Evolutionary conservation across 257 asterid species (phyloP).

Genomic region (Gentiana dahurica): DNA sequence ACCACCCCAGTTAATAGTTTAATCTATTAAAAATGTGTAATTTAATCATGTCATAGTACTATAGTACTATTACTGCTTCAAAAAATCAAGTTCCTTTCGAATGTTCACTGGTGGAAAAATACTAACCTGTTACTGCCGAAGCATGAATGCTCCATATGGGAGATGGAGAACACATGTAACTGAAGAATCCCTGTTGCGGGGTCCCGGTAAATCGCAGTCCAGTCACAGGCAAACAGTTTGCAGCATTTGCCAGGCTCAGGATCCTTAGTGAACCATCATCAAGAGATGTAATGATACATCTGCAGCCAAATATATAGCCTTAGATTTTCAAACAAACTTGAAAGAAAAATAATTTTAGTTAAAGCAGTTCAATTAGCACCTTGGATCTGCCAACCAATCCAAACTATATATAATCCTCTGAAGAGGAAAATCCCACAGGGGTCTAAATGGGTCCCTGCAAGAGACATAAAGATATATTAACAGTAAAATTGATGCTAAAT

Average conservation of each 20-base stretch:
- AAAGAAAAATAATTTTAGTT: constrained; percentile 3
- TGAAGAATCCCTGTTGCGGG: constrained; percentile 46
- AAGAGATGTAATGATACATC: constrained; percentile 54
- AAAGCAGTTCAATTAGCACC: constrained; percentile 31
- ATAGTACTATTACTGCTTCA: too few relatives aligned
- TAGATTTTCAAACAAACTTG: neutral
- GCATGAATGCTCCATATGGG: constrained; percentile 74
- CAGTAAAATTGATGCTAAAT: too few relatives aligned
- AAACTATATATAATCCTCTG: constrained; percentile 43
- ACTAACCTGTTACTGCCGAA: constrained; percentile 59
- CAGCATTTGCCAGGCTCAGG: constrained; percentile 48
- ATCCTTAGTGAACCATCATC: constrained; percentile 82
- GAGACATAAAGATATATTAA: constrained; percentile 3
- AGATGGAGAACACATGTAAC: constrained; percentile 47
- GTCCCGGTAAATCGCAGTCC: constrained; percentile 39
- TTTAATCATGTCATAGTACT: too few relatives aligned
- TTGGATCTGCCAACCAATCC: constrained; percentile 79
- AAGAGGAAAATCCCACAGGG: constrained; percentile 58
- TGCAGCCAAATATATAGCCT: constrained; percentile 14
- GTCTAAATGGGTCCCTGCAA: constrained; percentile 87
- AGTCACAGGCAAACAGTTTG: constrained; percentile 48
- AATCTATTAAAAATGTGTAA: too few relatives aligned
- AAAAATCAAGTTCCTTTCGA: too few relatives aligned
- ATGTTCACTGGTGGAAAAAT: too few relatives aligned
- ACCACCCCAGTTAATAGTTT: too few relatives aligned